These are phyloP conservation scores for Ascochyta lentis DNA, from an alignment of 2,329 filamentous ascomycete genomes.

Conservation along the genomic window DNA sequence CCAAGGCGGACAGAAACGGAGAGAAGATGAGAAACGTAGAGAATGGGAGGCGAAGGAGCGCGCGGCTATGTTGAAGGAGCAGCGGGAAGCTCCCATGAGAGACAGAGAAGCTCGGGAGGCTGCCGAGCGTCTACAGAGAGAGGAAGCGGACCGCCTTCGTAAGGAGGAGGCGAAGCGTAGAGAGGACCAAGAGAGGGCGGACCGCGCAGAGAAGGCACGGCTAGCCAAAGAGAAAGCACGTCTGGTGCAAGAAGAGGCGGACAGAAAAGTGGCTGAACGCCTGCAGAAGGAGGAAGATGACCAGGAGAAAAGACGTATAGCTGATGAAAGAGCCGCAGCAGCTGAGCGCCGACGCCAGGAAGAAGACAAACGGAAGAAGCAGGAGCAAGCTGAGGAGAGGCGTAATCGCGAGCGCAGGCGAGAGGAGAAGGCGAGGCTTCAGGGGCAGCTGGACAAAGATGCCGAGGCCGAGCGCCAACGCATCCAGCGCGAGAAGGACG, in stretches of 20 bases:
- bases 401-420: not conserved
- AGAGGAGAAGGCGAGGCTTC: not conserved
- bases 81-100: not conserved
- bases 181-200: not conserved
- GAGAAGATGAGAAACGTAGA: not conserved
- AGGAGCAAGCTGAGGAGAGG: not conserved
- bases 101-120: not conserved
- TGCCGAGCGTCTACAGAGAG: not conserved
- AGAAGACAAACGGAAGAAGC: not conserved
- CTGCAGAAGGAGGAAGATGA: not conserved
- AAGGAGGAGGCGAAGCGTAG: not conserved
- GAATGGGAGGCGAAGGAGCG: constrained; percentile 1
- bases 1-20: not conserved
- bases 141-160: not conserved
- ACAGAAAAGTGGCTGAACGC: constrained; percentile 1
- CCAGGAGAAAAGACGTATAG: not conserved
- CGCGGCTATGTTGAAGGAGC: constrained; percentile 1
- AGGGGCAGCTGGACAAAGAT: not conserved
- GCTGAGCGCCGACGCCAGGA: constrained; percentile 1
- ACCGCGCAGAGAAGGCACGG: constrained; percentile 2
- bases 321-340: not conserved
- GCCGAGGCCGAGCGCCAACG: not conserved
- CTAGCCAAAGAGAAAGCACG: not conserved
- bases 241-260: not conserved
- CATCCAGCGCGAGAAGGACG: not conserved